Conservation (phyloP, 106 monocot species). For the Allium fistulosum region DNA sequence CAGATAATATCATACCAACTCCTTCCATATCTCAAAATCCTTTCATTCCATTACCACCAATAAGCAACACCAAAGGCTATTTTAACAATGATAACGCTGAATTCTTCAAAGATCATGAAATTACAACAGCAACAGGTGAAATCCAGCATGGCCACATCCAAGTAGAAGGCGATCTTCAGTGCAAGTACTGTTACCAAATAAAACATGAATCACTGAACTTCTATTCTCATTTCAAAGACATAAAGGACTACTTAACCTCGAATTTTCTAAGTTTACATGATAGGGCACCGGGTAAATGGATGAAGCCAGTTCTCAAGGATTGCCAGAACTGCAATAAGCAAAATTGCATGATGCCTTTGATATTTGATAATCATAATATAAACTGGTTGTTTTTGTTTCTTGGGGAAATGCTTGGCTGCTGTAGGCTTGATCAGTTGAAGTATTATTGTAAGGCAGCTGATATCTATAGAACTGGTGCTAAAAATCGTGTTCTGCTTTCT, state of each 20-base stretch:
- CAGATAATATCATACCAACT: no score
- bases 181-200: constrained; percentile 25
- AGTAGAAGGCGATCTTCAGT: constrained; percentile 17
- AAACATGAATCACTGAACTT: constrained; percentile 3
- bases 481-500: constrained; percentile 18
- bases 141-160: neutral
- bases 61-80: neutral
- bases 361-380: constrained; percentile 16
- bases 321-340: constrained; percentile 15
- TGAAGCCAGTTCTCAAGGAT: constrained; percentile 6
- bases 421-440: constrained; percentile 35
- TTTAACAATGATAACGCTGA: no score
- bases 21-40: no score
- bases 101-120: no score
- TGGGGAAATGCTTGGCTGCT: constrained; percentile 26
- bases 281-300: constrained; percentile 25
- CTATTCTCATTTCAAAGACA: constrained; percentile 1
- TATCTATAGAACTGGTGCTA: constrained; percentile 32
- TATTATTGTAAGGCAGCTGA: constrained; percentile 26
- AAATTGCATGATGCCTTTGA: constrained; percentile 22
- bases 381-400: constrained; percentile 59
- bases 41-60: no score
- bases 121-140: no score
- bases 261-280: constrained; percentile 7
- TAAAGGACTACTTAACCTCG: constrained; percentile 3